These are phyloP conservation scores for Suillus brevipes DNA, from an alignment of 768 basidiomycete species.

Conservation along the genomic window DNA sequence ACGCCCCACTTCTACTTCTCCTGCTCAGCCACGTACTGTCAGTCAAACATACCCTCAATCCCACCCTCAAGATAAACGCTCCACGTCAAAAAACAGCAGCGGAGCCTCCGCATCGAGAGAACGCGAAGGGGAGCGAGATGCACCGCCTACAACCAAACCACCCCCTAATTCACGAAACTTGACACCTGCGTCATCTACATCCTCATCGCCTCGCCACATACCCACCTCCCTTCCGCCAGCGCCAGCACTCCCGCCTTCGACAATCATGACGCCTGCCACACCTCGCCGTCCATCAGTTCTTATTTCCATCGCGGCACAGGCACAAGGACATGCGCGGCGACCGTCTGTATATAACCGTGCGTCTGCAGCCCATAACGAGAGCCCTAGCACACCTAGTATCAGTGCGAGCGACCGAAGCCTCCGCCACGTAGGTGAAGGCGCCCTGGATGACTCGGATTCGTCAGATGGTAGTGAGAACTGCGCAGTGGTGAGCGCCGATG, in stretches of 20 bases:
- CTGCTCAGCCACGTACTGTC: constrained; percentile 25
- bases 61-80: constrained; percentile 11
- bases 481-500: constrained; percentile 14
- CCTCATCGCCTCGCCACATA: constrained; percentile 55
- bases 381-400: constrained; percentile 29
- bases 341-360: constrained; percentile 45
- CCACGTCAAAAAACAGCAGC: constrained; percentile 18
- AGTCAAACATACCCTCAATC: constrained; percentile 2
- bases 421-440: constrained; percentile 74
- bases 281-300: constrained; percentile 41
- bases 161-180: constrained; percentile 45
- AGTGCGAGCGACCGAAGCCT: constrained; percentile 46
- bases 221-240: constrained; percentile 40
- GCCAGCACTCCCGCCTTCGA: constrained; percentile 36
- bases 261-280: constrained; percentile 46
- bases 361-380: constrained; percentile 40
- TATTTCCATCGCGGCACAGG: constrained; percentile 37
- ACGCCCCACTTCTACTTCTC: constrained; percentile 21
- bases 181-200: constrained; percentile 58
- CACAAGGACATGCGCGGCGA: constrained; percentile 31
- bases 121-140: constrained; percentile 20
- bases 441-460: constrained; percentile 77
- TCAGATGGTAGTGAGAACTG: constrained; percentile 35
- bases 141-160: constrained; percentile 23
- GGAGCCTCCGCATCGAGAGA: constrained; percentile 30